Conservation (phyloP, 148 eudicot species). For the Hydrangea macrophylla region DNA sequence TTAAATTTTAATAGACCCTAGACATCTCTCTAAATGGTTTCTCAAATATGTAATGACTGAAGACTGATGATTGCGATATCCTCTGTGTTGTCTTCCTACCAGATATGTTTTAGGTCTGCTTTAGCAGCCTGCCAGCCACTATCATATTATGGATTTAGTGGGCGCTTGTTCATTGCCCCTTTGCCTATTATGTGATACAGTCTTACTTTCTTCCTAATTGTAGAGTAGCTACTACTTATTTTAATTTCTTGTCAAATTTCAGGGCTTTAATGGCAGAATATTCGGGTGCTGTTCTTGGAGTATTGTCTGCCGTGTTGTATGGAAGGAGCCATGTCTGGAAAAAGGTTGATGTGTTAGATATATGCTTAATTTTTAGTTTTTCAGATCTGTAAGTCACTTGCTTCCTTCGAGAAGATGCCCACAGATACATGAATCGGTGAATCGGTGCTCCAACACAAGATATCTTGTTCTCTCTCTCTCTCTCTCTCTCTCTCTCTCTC, state of each 20-base stretch:
- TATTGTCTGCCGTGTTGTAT: conserved; percentile 75
- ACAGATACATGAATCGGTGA: neutral
- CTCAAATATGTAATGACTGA: neutral
- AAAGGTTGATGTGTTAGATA: conserved; percentile 50
- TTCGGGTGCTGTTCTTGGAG: conserved; percentile 98
- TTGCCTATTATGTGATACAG: neutral
- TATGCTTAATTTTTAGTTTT: neutral
- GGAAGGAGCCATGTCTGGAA: conserved; percentile 80
- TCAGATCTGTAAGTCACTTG: neutral
- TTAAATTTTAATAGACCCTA: neutral
- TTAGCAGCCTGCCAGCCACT: neutral
- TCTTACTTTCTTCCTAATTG: neutral
- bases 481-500: neutral
- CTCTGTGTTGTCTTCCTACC: neutral
- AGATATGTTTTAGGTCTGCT: neutral
- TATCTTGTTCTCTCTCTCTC: neutral
- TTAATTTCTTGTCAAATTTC: conserved; percentile 5
- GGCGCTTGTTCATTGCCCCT: conserved; percentile 1
- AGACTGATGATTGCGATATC: neutral
- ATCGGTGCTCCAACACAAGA: neutral
- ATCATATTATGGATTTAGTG: neutral
- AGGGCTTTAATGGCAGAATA: conserved; percentile 94
- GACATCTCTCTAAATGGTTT: neutral
- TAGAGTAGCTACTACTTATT: neutral
- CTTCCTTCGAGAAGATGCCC: neutral